A percentile compares a stretch with the other conserved stretches of the same genome.
These are phyloP conservation scores for Ceratocystis cubensis DNA, from an alignment of 2,329 filamentous ascomycete genomes.

Conservation along the genomic window DNA sequence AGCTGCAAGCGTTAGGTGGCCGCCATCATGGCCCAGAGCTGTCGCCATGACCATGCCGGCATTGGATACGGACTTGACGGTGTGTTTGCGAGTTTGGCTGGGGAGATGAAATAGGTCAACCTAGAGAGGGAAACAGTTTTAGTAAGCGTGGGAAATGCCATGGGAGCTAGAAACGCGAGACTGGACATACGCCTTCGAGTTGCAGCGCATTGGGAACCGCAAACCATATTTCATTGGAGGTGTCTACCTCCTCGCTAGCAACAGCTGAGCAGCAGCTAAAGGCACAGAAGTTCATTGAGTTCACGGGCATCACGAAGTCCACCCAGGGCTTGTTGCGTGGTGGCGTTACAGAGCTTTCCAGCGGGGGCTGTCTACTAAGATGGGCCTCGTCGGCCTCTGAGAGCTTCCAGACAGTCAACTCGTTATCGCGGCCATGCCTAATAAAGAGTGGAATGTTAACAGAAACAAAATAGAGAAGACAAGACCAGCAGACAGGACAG, in stretches of 20 bases:
- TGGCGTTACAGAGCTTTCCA: conserved; percentile 42
- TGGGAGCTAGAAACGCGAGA: not conserved
- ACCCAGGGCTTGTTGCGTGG: conserved; percentile 62
- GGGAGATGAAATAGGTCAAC: conserved; percentile 80
- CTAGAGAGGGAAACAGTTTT: conserved; percentile 26
- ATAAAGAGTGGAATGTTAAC: not conserved
- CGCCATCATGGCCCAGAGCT: conserved; percentile 41
- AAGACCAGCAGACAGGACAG: not conserved
- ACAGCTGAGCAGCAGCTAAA: conserved; percentile 50
- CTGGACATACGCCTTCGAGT: conserved; percentile 49
- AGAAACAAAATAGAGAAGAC: not conserved
- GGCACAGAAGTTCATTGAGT: conserved; percentile 89
- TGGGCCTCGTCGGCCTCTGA: conserved; percentile 44
- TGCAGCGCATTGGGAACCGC: conserved; percentile 69
- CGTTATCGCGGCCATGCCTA: conserved; percentile 84
- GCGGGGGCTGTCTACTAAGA: conserved; percentile 57
- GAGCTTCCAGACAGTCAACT: conserved; percentile 73
- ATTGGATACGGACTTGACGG: conserved; percentile 37
- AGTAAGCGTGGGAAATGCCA: conserved; percentile 1
- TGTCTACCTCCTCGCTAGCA: conserved; percentile 24
- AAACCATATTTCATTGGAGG: conserved; percentile 44
- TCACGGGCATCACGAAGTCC: conserved; percentile 71
- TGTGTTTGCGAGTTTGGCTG: conserved; percentile 54
- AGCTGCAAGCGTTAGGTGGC: conserved; percentile 49
- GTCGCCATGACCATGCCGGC: conserved; percentile 86